A percentile compares a stretch with the other conserved stretches of the same genome.
phyloP scores from a whole-genome alignment of 2,329 filamentous ascomycete genomes.

The Xylaria digitata region DNA sequence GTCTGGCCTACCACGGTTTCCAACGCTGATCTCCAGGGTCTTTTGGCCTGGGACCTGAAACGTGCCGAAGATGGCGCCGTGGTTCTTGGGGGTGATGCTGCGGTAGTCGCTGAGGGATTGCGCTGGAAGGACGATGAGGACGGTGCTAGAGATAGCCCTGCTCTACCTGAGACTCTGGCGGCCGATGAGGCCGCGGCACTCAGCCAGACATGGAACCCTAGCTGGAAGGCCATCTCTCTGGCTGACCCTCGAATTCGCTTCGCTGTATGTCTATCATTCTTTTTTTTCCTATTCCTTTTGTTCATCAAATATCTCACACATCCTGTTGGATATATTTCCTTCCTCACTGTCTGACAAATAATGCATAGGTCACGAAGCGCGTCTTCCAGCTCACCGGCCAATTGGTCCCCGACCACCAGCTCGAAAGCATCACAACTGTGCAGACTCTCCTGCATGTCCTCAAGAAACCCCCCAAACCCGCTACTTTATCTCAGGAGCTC shows the following conservation, averaged over 20 bases:
- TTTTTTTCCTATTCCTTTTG: background rate
- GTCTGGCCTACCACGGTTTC: slow-evolving; percentile 44
- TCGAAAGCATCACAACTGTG: slow-evolving; percentile 67
- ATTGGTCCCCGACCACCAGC: slow-evolving; percentile 76
- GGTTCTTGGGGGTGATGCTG: slow-evolving; percentile 54
- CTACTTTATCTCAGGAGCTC: slow-evolving; percentile 73
- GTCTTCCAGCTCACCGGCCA: slow-evolving; percentile 84
- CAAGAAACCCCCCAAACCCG: slow-evolving; percentile 64
- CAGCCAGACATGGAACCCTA: slow-evolving; percentile 60
- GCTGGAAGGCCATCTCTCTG: slow-evolving; percentile 70
- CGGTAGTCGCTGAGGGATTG: slow-evolving; percentile 51
- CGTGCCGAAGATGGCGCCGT: slow-evolving; percentile 55
- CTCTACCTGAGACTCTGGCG: slow-evolving; percentile 40
- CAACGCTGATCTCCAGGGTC: slow-evolving; percentile 51
- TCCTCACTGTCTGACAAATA: background rate
- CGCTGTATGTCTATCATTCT: slow-evolving; percentile 66
- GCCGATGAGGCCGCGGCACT: slow-evolving; percentile 57
- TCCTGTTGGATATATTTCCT: background rate
- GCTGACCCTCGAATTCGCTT: slow-evolving; percentile 73
- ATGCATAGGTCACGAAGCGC: slow-evolving; percentile 78
- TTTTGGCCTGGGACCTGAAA: slow-evolving; percentile 54
- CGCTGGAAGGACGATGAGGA: slow-evolving; percentile 43
- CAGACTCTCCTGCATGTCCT: slow-evolving; percentile 66
- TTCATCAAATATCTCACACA: background rate
- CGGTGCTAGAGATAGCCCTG: slow-evolving; percentile 6